Evolutionary conservation across 1,139 yeast species (phyloP), one percentile per base, ranked within the genome.

Genomic region (Kurtzmaniella quercitrusa): DNA sequence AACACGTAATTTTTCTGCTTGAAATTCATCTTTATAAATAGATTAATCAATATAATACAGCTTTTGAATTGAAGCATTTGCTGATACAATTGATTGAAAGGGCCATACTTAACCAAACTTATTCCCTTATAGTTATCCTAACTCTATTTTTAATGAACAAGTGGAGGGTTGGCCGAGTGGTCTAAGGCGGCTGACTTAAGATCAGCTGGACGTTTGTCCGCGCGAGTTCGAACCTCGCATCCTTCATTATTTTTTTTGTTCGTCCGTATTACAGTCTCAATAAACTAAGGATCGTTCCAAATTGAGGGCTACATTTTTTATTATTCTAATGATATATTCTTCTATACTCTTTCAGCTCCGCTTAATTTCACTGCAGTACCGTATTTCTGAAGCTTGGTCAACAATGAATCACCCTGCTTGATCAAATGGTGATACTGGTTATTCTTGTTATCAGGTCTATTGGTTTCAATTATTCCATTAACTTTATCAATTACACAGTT

Each of bases 401-500:
- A 80, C 54, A 94, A 74, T 12, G 83, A 81, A 61, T 94, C 98
- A 48, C 98, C 98, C 61, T 86, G 95, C 63, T 88, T 88, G 56
- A 94, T 84, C 57, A 94, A 75, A 50, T 74, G 68, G 60, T 89
- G 96, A 63, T 91, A 94, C 65, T 93, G 98, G 45, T 88, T 87
- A 60, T 94, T 93, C 68, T 94, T 93, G 65, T 86, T 89, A 63
- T 93, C 98, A 2, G 97, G 96, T 54, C 98, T 78, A 65, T 89
- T 93, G 22, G 98, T 94, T 61, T 88, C 95, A 50, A 94, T 88
- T 48, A 93, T 88, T 7, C 98, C 98, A 61, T 89, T 88, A 43
- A 93, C 98, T 56, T 89, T 80, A 62, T 94, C 98, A 60, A 94
- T 89, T 43, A 94, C 91, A 68, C 98, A 94, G 66, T 89, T 91